Base-by-base conservation (phyloP, 75 land plant species). In the Cupressus sempervirens region DNA sequence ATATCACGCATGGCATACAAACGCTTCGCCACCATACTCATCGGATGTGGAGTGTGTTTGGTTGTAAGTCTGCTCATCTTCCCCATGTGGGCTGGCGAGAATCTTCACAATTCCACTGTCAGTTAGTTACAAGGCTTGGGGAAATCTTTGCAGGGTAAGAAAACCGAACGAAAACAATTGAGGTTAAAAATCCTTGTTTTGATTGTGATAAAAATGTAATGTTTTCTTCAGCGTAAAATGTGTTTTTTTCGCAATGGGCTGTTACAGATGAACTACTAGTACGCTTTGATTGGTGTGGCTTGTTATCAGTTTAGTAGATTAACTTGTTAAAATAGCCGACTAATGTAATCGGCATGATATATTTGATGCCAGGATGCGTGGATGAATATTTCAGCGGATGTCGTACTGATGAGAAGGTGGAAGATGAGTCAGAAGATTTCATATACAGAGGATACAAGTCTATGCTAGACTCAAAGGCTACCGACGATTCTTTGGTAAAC, bases 31-130 rank as follows among this genome's bases (percentile, higher is more conserved):
- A 91, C 93, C 29, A 93, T 94, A 50, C 89, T 88, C 29, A 90
- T 94, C 3, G 94, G 96, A 13, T 93, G 96, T 81, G 91, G 86
- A 0, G 65, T 94, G 26, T 92, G 96, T 83, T 91, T 94, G 6
- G 7, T 86, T 36, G 90, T 93, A 91, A 89, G 88, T 73, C 86
- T 94, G 3, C 15, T 93, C 1, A 35, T 92, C 23, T 89, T 91
- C 65, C 96, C 96, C 18, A 90, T 86, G 38, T 94, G 96, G 96
- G 90, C 96, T 32, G 94, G 94, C 1, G 86, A 94, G 77, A 94
- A 91, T 40, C 93, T 94, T 30, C 96, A 94, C 56, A 88, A 89
- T 80, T 86, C 86, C 52, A 91, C 90, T 10, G 89, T 86, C 0
- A 48, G 26, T 34, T 93, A 93, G 80, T 88, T 94, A 12, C 89